Evolutionary conservation across 352 stramenopile species (phyloP), one percentile per base, ranked within the genome.

Genomic region (Globisporangium acanthophoron): DNA sequence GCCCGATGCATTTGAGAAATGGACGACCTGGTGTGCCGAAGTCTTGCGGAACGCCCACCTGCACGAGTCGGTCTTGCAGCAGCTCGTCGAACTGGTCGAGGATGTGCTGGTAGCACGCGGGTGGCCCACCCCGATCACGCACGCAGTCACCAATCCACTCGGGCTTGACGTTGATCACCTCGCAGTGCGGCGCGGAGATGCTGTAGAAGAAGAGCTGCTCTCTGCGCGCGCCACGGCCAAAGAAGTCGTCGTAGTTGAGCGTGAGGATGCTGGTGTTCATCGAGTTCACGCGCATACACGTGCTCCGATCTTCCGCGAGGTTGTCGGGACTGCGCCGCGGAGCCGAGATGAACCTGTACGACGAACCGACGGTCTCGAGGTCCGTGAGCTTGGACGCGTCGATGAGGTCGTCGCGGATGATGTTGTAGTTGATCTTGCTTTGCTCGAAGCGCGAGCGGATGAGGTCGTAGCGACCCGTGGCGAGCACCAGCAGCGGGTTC

Each of bases 1-100:
- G 73, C 1, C 73, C 74, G 15, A 57, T 59, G 53, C 74, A 87
- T 24, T 73, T 70, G 39, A 87, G 56, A 20, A 85, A 87, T 0
- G 74, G 64, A 20, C 59, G 61, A 7, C 77, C 73, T 6, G 52
- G 43, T n/a, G 56, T 58, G 2, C 77, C 77, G 31, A 80, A 79
- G 46, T 84, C 77, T 29, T 64, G 59, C 3, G 64, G 58, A 12
- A 74, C 52, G 13, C 63, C 73, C 6, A 60, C 69, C 35, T 80
- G 73, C 48, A 82, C 70, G n/a, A 52, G 39, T n/a, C 66, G 61
- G 20, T 77, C 65, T 3, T 69, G 27, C 0, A 59, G 51, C 15
- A 87, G 64, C 13, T 58, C 27, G 1, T 78, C 58, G 39, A 84
- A 87, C 21, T 78, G 65, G 52, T 76, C 59, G 11, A 84, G 64